A percentile compares a stretch with the other conserved stretches of the same genome.
These are phyloP conservation scores for Pseudozyma thailandica DNA, from an alignment of 1,284 basidiomycete species.

Conservation along the genomic window DNA sequence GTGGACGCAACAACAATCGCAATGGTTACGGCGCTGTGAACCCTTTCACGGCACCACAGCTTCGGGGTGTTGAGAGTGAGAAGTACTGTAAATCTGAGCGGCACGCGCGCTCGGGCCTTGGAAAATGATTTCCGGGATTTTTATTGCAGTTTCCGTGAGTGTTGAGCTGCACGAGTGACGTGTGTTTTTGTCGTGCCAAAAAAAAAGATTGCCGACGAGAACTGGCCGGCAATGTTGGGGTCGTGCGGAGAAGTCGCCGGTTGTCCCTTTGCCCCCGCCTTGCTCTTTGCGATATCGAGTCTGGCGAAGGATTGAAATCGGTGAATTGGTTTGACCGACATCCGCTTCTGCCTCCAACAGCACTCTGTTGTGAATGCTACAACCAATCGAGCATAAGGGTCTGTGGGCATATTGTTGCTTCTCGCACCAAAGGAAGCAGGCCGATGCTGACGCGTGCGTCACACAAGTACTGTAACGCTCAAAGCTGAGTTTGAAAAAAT, in stretches of 20 bases:
- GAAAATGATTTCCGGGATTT: slow-evolving; percentile 5
- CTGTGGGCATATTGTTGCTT: no score
- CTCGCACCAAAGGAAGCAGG: no score
- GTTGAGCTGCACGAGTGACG: background rate
- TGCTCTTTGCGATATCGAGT: background rate
- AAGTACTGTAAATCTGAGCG: no score
- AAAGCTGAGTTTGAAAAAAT: background rate
- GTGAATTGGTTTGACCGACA: background rate
- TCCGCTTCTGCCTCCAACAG: background rate
- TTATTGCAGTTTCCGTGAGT: background rate
- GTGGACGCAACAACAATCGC: no score
- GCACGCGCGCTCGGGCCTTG: slow-evolving; percentile 6
- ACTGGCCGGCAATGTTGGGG: slow-evolving; percentile 18
- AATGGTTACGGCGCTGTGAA: no score
- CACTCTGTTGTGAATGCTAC: no score
- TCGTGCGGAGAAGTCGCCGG: slow-evolving; percentile 49
- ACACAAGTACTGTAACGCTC: background rate
- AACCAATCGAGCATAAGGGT: no score
- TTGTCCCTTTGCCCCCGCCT: slow-evolving; percentile 3
- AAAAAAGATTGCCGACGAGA: slow-evolving; percentile 12
- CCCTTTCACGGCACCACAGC: no score
- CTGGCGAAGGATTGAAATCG: background rate
- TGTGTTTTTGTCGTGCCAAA: no score
- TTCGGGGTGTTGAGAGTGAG: no score
- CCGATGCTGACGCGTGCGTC: background rate